Evolutionary conservation across 768 basidiomycete species (phyloP).

Genomic region (Phaeolepiota aurea): DNA sequence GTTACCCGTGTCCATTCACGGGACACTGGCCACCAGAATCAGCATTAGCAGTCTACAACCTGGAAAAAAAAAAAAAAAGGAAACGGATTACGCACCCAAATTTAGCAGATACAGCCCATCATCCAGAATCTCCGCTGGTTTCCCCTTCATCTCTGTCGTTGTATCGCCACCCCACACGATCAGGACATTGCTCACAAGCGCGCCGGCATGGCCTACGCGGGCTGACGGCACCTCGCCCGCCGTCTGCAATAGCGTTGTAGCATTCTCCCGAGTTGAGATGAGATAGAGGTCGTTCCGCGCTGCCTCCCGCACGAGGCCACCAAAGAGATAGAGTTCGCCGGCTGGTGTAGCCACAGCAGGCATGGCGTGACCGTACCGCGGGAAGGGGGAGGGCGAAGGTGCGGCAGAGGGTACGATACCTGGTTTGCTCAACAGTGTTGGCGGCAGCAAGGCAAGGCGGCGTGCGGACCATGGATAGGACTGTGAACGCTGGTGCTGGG

Average conservation of each 20-base stretch:
- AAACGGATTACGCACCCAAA: conserved; percentile 81
- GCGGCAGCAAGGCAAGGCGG: conserved; percentile 62
- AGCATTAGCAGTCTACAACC: conserved; percentile 3
- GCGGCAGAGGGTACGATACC: conserved; percentile 54
- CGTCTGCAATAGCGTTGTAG: conserved; percentile 79
- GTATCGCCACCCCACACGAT: conserved; percentile 99
- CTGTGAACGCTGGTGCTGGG: conserved; percentile 36
- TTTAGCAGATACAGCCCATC: conserved; percentile 92
- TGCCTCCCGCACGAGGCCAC: conserved; percentile 87
- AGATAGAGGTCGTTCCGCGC: conserved; percentile 91
- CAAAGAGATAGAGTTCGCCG: conserved; percentile 94
- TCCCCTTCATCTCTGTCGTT: conserved; percentile 60
- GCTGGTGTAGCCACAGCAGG: conserved; percentile 67
- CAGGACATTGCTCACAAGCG: conserved; percentile 90
- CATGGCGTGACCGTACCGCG: conserved; percentile 91
- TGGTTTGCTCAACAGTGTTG: conserved; percentile 54
- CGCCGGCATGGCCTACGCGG: conserved; percentile 94
- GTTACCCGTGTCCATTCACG: conserved; percentile 92
- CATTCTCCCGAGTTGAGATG: conserved; percentile 73
- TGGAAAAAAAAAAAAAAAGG: neutral
- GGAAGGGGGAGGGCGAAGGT: conserved; percentile 85
- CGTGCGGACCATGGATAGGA: conserved; percentile 82
- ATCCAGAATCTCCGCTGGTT: conserved; percentile 71
- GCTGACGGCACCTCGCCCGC: conserved; percentile 82
- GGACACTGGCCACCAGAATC: conserved; percentile 45